Evolutionary conservation across 495 filamentous ascomycete species (phyloP).

Genomic region (Neurospora africana): DNA sequence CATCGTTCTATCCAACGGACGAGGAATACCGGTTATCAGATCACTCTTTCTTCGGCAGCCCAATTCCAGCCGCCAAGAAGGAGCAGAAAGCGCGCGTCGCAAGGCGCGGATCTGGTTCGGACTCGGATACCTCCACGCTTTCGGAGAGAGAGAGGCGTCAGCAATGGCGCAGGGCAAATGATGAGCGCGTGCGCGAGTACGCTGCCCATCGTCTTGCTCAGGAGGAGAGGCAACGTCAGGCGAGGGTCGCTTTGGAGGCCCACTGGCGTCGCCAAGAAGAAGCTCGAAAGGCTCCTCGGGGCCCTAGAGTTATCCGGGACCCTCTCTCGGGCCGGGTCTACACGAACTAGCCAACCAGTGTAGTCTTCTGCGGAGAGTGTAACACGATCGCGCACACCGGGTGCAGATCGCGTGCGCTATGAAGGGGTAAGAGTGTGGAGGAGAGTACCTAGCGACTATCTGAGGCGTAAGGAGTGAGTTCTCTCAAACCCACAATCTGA

Average conservation of each 20-base stretch:
- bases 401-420: not conserved
- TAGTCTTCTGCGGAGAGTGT: not conserved
- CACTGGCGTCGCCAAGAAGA: not conserved
- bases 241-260: not conserved
- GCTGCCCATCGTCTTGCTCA: not conserved
- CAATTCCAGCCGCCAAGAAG: not conserved
- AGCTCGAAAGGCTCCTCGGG: not conserved
- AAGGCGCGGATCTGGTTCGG: not conserved
- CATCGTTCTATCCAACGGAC: not conserved
- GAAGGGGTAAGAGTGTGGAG: not conserved
- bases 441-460: not conserved
- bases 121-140: not conserved
- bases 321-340: not conserved
- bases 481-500: not conserved
- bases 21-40: not conserved
- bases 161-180: not conserved
- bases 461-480: not conserved
- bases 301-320: not conserved
- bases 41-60: not conserved
- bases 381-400: not conserved
- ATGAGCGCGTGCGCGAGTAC: not conserved
- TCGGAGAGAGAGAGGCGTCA: not conserved
- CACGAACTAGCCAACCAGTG: not conserved
- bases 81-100: not conserved
- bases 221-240: not conserved